Base-by-base conservation (phyloP, 176 grass and related monocot genomes). In the Phragmites australis region DNA sequence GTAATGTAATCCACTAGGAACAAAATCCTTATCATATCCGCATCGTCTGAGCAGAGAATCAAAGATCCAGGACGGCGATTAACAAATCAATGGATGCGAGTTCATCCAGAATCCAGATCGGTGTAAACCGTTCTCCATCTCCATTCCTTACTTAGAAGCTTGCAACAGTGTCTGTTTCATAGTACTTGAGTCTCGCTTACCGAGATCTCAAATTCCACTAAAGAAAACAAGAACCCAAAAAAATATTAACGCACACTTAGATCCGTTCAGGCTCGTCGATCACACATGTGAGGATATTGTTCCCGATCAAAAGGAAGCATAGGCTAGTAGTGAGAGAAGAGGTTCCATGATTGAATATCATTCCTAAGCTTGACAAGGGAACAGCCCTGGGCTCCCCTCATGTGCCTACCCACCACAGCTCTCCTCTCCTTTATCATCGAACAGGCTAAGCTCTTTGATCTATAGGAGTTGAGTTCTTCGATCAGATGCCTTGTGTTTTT, bases 401-500 rank as follows among this genome's bases (percentile, higher is more conserved):
- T 89, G 76, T 89, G 76, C 87, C n/a, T 6, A 16, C 31, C 15
- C 42, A 41, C 12, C 26, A 65, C 40, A 3, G 4, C 69, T 15
- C 9, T 13, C 7, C 21, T 17, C 9, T 15, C 4, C 21, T 5
- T 51, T 39, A 41, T 75, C 57, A 56, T 42, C 78, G 76, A 18
- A 49, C 21, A 50, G 47, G 30, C 61, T 75, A 75, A 73, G 43
- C 45, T 7, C 8, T 67, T 15, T 21, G 0, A 7, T 59, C 56
- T 4, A 1, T 58, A 70, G 71, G 59, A 11, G 48, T n/a, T 72
- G n/a, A 25, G 39, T 49, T 53, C 48, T 75, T 53, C 44, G 15
- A 75, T 74, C 75, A 80, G 76, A 80, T 85, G 87, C 63, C 46
- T 31, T 76, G 70, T 64, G n/a, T 81, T 85, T 85, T 70, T 85